These are phyloP conservation scores for Saturnispora zaruensis DNA, from an alignment of 805 yeast species.

Conservation along the genomic window DNA sequence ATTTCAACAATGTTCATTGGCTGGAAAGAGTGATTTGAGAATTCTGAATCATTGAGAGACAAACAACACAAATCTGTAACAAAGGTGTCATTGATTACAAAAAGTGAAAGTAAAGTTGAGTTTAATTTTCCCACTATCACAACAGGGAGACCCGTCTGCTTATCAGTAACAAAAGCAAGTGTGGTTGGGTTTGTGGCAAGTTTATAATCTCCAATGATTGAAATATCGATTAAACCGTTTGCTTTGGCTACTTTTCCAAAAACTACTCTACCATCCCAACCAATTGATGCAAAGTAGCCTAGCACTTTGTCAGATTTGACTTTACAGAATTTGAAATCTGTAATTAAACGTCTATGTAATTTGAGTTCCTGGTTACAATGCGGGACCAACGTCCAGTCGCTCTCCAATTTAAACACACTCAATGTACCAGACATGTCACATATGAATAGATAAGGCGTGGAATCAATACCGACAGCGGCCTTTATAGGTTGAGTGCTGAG, in stretches of 20 bases:
- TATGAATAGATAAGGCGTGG: conserved; percentile 19
- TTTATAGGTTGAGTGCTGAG: conserved; percentile 19
- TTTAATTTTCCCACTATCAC: conserved; percentile 53
- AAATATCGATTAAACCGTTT: conserved; percentile 7
- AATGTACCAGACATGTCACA: conserved; percentile 30
- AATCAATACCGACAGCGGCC: conserved; percentile 16
- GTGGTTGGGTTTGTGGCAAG: conserved; percentile 47
- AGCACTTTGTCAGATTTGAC: conserved; percentile 3
- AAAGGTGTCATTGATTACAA: conserved; percentile 16
- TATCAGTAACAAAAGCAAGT: conserved; percentile 28
- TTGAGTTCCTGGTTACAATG: conserved; percentile 10
- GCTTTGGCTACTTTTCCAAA: conserved; percentile 25
- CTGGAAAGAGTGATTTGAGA: conserved; percentile 53
- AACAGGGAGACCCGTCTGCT: conserved; percentile 24
- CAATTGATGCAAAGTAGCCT: conserved; percentile 43
- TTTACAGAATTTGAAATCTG: conserved; percentile 14
- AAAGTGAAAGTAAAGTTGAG: conserved; percentile 47
- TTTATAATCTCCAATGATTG: conserved; percentile 24
- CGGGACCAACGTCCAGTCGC: neutral
- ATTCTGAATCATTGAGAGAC: conserved; percentile 68
- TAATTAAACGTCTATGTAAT: conserved; percentile 26
- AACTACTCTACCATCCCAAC: conserved; percentile 47
- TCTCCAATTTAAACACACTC: conserved; percentile 9
- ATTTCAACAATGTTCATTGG: conserved; percentile 38
- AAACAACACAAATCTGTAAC: conserved; percentile 33